Base-by-base conservation (phyloP, 176 grass and related monocot species). In the Olyra latifolia region DNA sequence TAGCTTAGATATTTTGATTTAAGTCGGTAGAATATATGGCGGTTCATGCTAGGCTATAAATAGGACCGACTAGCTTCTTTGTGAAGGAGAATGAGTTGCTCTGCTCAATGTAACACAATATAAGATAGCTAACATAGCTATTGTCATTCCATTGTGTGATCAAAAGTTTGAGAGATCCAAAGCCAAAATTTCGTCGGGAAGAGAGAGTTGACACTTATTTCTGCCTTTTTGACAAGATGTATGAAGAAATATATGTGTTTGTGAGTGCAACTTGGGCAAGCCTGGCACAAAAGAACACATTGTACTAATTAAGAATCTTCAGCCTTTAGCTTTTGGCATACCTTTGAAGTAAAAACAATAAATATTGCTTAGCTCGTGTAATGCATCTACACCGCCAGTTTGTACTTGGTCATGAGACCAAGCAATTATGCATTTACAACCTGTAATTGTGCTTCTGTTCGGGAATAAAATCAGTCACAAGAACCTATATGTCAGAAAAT, bases 181-280 rank as follows among this genome's bases (percentile, higher is more conserved):
- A n/a, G n/a, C n/a, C n/a, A n/a, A n/a, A n/a, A n/a, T n/a, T n/a
- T n/a, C n/a, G n/a, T n/a, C n/a, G n/a, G n/a, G n/a, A n/a, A n/a
- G n/a, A n/a, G 84, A 81, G 66, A 29, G 30, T 68, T 59, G 76
- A n/a, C n/a, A n/a, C 69, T 29, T 81, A 68, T 57, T 75, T 87
- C 54, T 69, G 12, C 8, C 29, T 67, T 0, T 58, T 80, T 30
- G 68, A 80, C 41, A 57, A 72, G 28, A 16, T 80, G 3, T 84
- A 43, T 66, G 70, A 75, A 10, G 53, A 74, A 50, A 39, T 75
- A 3, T 75, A 84, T 54, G 61, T 77, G 15, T 42, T 68, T 16
- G 41, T 42, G 0, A 1, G 32, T 65, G 50, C 77, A 43, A 53
- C 24, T 15, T 50, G 48, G 62, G 60, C 41, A 44, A 71, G 13